Evolutionary conservation across 495 filamentous ascomycete genomes (phyloP), one percentile per base, ranked within the genome.

Genomic region (Aspergillus biplanus): DNA sequence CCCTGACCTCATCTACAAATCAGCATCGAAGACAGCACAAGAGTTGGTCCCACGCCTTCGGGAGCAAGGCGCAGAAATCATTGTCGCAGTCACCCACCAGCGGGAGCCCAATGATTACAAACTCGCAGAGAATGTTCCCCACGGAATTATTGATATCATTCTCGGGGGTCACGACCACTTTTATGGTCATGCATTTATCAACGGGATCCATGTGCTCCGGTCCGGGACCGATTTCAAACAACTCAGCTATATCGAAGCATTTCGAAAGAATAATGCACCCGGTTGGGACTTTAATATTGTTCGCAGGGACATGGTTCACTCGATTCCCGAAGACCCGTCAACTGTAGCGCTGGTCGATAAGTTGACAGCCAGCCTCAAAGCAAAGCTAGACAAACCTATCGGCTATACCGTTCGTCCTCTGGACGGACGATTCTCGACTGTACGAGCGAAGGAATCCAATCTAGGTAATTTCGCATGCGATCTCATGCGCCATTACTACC

Each of bases 201-300:
- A 96, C 63, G 86, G 87, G 13, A 87, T 84, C 5, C 92, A 97
- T 68, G 81, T 96, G 3, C 80, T 97, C 4, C 85, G 93, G 4
- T 94, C 91, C 0, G 92, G 93, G 0, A 90, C 86, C 21, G 93
- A 97, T 71, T 97, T 97, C 74, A 94, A 92, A 75, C 91, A 97
- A 65, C 74, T 97, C 5, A 93, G 89, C 66, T 96, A 97, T 69
- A 83, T 97, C 59, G 92, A 97, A 70, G 87, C 85, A 1, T 85
- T 86, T 35, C 82, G 85, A 48, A 84, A 78, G 59, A 18, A 63
- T 1, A 76, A 82, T 9, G 74, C 70, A 5, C 34, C 63, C 5
- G 80, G 78, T 0, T 97, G 92, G 92, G 83, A 92, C 62, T 87
- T 96, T 65, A 85, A 88, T 63, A 94, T 97, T 61, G 77, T 79